Conservation (phyloP, 306 rosid species). For the Crataegus laevigata region DNA sequence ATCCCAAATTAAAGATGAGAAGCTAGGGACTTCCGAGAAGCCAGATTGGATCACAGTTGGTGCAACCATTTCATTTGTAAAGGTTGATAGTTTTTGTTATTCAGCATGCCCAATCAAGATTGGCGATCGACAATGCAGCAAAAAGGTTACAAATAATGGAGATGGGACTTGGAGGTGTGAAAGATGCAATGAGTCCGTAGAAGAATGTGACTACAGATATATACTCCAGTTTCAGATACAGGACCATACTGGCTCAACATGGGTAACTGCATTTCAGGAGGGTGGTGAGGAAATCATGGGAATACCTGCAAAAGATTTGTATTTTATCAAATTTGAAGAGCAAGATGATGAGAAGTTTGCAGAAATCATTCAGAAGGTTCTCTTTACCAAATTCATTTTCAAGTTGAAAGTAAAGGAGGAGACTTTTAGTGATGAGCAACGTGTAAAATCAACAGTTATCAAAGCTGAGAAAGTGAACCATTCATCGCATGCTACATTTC, state of each 20-base stretch:
- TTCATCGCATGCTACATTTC: constrained; percentile 36
- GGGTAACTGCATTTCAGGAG: constrained; percentile 96
- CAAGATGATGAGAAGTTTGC: constrained; percentile 62
- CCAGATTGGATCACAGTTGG: constrained; percentile 84
- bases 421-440: constrained; percentile 72
- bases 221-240: constrained; percentile 70
- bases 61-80: constrained; percentile 57
- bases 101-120: constrained; percentile 75
- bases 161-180: constrained; percentile 95
- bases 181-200: constrained; percentile 55
- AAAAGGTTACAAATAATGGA: constrained; percentile 77
- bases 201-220: constrained; percentile 75
- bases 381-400: constrained; percentile 50
- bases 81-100: constrained; percentile 75
- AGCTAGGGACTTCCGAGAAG: constrained; percentile 82
- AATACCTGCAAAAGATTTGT: constrained; percentile 59
- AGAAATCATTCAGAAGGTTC: constrained; percentile 55
- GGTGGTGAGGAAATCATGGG: constrained; percentile 87
- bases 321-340: constrained; percentile 53
- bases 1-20: constrained; percentile 86
- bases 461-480: constrained; percentile 63
- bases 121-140: constrained; percentile 76
- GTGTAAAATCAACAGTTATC: constrained; percentile 70
- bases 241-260: constrained; percentile 74
- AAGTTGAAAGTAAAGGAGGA: constrained; percentile 89